A percentile compares a stretch with the other conserved stretches of the same genome.
Evolutionary conservation across 495 filamentous ascomycete species (phyloP).

Genomic region (Talaromyces stipitatus): DNA sequence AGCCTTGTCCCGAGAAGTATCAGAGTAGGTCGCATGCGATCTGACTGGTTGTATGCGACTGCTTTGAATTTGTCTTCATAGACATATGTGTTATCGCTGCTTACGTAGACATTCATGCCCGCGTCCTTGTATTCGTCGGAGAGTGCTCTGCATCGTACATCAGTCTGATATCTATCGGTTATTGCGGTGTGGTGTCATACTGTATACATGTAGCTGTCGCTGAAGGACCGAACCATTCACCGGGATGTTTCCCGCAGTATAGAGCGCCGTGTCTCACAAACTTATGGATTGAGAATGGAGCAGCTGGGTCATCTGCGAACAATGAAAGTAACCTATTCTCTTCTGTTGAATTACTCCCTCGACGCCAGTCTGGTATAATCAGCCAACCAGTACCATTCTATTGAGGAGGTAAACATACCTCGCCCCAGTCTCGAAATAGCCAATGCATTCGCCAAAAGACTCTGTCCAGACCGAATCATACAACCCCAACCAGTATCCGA

Average conservation of each 20-base stretch:
- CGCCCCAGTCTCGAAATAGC: slow-evolving; percentile 65
- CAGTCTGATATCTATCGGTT: slow-evolving; percentile 3
- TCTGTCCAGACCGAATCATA: slow-evolving; percentile 97
- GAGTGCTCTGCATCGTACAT: slow-evolving; percentile 53
- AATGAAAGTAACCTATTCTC: slow-evolving; percentile 70
- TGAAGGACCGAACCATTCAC: slow-evolving; percentile 99
- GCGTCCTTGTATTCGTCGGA: slow-evolving; percentile 49
- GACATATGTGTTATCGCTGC: slow-evolving; percentile 82
- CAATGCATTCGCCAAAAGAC: slow-evolving; percentile 81
- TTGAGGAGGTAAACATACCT: slow-evolving; percentile 40
- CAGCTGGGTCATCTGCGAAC: slow-evolving; percentile 81
- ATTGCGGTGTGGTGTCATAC: slow-evolving; percentile 42
- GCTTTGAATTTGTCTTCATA: slow-evolving; percentile 82
- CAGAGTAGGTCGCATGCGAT: slow-evolving; percentile 70
- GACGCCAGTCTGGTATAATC: slow-evolving; percentile 63
- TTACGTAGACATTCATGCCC: slow-evolving; percentile 74
- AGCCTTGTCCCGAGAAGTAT: slow-evolving; percentile 82
- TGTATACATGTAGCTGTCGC: slow-evolving; percentile 94
- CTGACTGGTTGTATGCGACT: slow-evolving; percentile 56
- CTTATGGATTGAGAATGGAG: slow-evolving; percentile 90
- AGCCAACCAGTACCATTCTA: slow-evolving; percentile 15
- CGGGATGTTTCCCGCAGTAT: slow-evolving; percentile 88
- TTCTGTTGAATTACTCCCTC: slow-evolving; percentile 45
- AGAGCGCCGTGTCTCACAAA: slow-evolving; percentile 85
- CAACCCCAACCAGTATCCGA: slow-evolving; percentile 97